A percentile compares a stretch with the other conserved stretches of the same genome.
Conservation (phyloP, 345 rosid species). For the Erysimum cheiranthoides region DNA sequence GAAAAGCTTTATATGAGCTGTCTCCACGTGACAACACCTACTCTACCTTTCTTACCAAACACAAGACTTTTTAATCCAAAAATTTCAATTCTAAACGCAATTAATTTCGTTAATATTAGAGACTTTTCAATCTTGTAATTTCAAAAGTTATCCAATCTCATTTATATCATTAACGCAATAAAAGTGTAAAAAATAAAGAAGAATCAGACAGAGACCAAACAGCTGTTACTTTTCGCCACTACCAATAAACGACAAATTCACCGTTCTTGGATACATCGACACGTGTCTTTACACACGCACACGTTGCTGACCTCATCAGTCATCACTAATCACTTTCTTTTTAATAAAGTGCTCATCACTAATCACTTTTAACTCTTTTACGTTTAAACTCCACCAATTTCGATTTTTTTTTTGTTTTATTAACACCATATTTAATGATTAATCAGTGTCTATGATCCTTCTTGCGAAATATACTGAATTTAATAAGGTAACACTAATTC, state of each 20-base stretch:
- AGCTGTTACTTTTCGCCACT: slow-evolving; percentile 35
- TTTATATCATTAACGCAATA: background rate
- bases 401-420: background rate
- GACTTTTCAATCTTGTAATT: background rate
- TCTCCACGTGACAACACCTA: slow-evolving; percentile 27
- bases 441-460: too few relatives aligned
- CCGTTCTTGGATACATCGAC: slow-evolving; percentile 13
- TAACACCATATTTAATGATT: too few relatives aligned
- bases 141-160: background rate
- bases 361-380: background rate
- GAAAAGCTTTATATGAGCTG: slow-evolving; percentile 27
- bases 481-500: background rate
- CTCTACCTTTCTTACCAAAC: slow-evolving; percentile 36
- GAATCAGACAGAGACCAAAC: slow-evolving; percentile 13
- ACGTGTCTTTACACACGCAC: slow-evolving; percentile 28
- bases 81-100: background rate
- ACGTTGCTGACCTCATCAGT: slow-evolving; percentile 15
- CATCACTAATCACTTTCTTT: background rate
- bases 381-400: background rate
- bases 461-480: too few relatives aligned
- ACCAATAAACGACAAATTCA: slow-evolving; percentile 37
- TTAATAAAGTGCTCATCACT: background rate
- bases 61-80: slow-evolving; percentile 23
- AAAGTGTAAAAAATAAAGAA: background rate
- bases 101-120: background rate